These are phyloP conservation scores for Rugonectria rugulosa DNA, from an alignment of 2,329 filamentous ascomycete genomes.

Conservation along the genomic window DNA sequence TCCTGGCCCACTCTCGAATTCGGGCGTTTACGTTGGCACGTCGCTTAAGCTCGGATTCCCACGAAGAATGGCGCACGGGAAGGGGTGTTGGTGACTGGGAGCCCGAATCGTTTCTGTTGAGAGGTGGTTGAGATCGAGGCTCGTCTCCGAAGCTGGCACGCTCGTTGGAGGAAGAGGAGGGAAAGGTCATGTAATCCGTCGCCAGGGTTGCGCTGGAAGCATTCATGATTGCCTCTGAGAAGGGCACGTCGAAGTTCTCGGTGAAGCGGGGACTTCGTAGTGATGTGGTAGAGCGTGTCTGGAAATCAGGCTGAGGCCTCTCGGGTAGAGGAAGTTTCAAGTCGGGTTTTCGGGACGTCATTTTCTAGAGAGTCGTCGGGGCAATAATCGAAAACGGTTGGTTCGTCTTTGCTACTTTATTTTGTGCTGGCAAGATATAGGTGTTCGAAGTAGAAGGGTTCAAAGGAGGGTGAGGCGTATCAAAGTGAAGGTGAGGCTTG, in stretches of 20 bases:
- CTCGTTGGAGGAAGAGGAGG: conserved; percentile 30
- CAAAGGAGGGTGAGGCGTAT: not conserved
- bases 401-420: too few relatives aligned
- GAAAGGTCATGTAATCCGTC: conserved; percentile 38
- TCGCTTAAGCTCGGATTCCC: conserved; percentile 39
- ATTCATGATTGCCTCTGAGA: conserved; percentile 46
- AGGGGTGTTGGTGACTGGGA: conserved; percentile 23
- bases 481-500: not conserved
- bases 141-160: conserved; percentile 40
- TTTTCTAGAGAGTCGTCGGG: conserved; percentile 19
- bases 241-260: conserved; percentile 50
- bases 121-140: conserved; percentile 20
- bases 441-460: not conserved
- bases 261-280: conserved; percentile 45
- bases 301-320: conserved; percentile 30
- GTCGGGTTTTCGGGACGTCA: conserved; percentile 40
- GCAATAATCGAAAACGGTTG: too few relatives aligned
- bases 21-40: conserved; percentile 43
- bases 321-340: conserved; percentile 39
- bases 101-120: conserved; percentile 9
- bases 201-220: conserved; percentile 40
- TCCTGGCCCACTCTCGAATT: conserved; percentile 45
- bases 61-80: conserved; percentile 37
- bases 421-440: too few relatives aligned
- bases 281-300: conserved; percentile 28